phyloP scores from a whole-genome alignment of 495 filamentous ascomycete genomes.

The Clavariopsis aquatica region DNA sequence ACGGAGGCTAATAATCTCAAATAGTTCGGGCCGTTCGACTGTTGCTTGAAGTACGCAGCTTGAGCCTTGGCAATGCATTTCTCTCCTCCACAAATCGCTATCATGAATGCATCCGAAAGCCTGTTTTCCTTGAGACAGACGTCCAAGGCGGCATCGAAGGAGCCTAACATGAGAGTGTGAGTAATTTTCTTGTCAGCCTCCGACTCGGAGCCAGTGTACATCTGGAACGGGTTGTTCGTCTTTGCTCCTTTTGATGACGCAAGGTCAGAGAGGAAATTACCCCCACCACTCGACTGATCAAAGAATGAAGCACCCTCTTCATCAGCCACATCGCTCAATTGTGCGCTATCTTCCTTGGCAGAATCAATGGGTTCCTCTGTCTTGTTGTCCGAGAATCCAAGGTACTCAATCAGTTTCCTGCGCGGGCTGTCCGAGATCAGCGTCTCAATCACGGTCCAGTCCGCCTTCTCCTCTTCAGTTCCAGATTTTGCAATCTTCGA shows the following conservation, averaged over 20 bases:
- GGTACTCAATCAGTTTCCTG: slow-evolving; percentile 76
- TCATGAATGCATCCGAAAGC: slow-evolving; percentile 95
- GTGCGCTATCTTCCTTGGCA: slow-evolving; percentile 39
- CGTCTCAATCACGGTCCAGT: slow-evolving; percentile 94
- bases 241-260: slow-evolving; percentile 75
- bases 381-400: slow-evolving; percentile 75
- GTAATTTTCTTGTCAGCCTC: slow-evolving; percentile 85
- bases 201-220: slow-evolving; percentile 77
- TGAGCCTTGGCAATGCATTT: slow-evolving; percentile 93
- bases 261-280: slow-evolving; percentile 76
- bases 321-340: slow-evolving; percentile 49
- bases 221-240: slow-evolving; percentile 83
- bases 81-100: slow-evolving; percentile 94
- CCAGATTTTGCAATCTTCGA: slow-evolving; percentile 69
- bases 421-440: slow-evolving; percentile 78
- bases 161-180: slow-evolving; percentile 78
- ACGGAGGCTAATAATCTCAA: slow-evolving; percentile 86
- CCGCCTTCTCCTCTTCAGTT: slow-evolving; percentile 86
- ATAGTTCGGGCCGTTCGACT: slow-evolving; percentile 82
- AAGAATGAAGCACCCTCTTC: slow-evolving; percentile 69
- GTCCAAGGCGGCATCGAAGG: slow-evolving; percentile 87
- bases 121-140: slow-evolving; percentile 84
- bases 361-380: slow-evolving; percentile 44
- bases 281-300: slow-evolving; percentile 71
- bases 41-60: slow-evolving; percentile 83